These are phyloP conservation scores for Pterocarpus macrocarpus DNA, from an alignment of 306 rosid genomes.

Conservation along the genomic window DNA sequence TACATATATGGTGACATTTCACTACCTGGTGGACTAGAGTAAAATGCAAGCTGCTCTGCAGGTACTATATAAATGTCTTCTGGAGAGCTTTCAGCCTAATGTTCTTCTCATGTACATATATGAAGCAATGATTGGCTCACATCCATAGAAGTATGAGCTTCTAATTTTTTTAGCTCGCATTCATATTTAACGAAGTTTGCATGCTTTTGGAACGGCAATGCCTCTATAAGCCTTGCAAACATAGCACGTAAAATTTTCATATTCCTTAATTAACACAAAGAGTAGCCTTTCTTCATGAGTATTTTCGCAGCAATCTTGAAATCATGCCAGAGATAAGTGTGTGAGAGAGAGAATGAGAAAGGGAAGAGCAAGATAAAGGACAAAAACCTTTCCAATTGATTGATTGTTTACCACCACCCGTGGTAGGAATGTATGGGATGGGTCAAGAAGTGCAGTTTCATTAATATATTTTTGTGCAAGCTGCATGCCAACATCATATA, in stretches of 20 bases:
- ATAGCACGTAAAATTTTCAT: constrained; percentile 40
- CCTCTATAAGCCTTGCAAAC: constrained; percentile 54
- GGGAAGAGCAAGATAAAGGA: not conserved
- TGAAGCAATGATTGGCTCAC: not conserved
- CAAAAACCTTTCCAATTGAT: constrained; percentile 52
- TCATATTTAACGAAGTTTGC: constrained; percentile 32
- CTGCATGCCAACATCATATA: constrained; percentile 41
- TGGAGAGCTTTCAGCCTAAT: not conserved
- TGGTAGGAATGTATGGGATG: constrained; percentile 55
- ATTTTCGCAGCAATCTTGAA: not conserved
- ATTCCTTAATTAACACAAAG: constrained; percentile 46
- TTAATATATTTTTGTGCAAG: constrained; percentile 50
- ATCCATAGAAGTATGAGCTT: not conserved
- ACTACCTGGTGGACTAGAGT: too few species aligned
- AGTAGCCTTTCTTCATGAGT: not conserved
- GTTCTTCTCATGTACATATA: not conserved
- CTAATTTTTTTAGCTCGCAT: not conserved
- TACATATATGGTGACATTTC: not conserved
- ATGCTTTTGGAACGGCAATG: constrained; percentile 37
- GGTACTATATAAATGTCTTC: not conserved
- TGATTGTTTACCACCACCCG: constrained; percentile 65
- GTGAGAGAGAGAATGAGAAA: not conserved
- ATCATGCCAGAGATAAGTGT: not conserved
- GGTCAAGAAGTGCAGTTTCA: constrained; percentile 44
- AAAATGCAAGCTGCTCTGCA: not conserved